A percentile compares a stretch with the other conserved stretches of the same genome.
phyloP scores from a whole-genome alignment of 805 yeast genomes.

The Yarrowia divulgata region DNA sequence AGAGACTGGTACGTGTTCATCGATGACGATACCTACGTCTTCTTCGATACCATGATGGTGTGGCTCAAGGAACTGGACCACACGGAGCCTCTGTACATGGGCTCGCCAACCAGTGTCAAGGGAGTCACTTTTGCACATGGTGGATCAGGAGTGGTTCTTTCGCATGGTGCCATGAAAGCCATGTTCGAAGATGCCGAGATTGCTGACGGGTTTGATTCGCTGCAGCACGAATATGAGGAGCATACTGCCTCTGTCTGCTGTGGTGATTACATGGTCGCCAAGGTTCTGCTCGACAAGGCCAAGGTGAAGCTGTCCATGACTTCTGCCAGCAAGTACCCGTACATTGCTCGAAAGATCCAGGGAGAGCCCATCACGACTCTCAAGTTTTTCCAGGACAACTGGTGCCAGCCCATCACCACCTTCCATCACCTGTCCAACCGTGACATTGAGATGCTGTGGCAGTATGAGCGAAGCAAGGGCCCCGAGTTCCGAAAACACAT shows the following conservation, averaged over 20 bases:
- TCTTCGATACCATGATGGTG: conserved; percentile 46
- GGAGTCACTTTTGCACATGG: conserved; percentile 51
- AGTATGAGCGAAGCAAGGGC: conserved; percentile 49
- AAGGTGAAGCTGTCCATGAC: conserved; percentile 41
- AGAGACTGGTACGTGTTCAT: conserved; percentile 51
- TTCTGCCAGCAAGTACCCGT: conserved; percentile 40
- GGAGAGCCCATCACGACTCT: conserved; percentile 47
- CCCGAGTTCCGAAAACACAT: conserved; percentile 43
- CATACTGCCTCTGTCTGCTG: conserved; percentile 47
- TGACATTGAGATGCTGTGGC: conserved; percentile 49
- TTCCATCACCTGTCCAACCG: conserved; percentile 49
- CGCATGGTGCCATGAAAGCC: conserved; percentile 48
- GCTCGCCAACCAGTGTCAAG: conserved; percentile 45
- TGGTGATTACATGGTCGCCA: conserved; percentile 51
- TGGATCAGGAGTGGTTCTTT: conserved; percentile 52
- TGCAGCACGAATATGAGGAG: conserved; percentile 43
- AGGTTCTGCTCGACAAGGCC: conserved; percentile 43
- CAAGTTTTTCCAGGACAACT: conserved; percentile 41
- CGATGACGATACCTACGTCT: conserved; percentile 51
- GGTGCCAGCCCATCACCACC: conserved; percentile 49
- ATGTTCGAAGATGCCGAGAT: conserved; percentile 45
- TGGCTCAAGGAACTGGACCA: conserved; percentile 46
- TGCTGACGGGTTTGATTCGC: conserved; percentile 31
- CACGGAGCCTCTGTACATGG: conserved; percentile 48
- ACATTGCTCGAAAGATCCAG: conserved; percentile 47